A percentile compares a stretch with the other conserved stretches of the same genome.
These are phyloP conservation scores for Coemansia sp. DNA, from an alignment of 192 early-diverging fungal species.

Conservation along the genomic window DNA sequence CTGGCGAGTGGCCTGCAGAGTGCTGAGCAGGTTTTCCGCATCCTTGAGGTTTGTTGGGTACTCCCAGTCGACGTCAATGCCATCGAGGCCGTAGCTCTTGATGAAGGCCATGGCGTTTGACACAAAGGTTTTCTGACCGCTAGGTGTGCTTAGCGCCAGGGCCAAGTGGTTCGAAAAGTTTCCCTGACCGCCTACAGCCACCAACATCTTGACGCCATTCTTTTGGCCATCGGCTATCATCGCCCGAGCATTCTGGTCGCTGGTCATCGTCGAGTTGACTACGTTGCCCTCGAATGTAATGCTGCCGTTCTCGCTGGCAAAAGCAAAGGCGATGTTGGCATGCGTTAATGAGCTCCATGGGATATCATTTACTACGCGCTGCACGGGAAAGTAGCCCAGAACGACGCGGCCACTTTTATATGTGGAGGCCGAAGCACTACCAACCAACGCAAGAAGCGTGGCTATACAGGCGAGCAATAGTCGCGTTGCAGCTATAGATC, in stretches of 20 bases:
- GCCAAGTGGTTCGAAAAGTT: conserved; percentile 61
- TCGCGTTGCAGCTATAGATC: background rate
- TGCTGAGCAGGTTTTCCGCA: conserved; percentile 57
- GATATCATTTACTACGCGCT: conserved; percentile 43
- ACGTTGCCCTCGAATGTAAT: conserved; percentile 45
- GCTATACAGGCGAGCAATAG: conserved; percentile 1
- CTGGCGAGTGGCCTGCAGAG: conserved; percentile 61
- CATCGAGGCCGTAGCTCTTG: conserved; percentile 62
- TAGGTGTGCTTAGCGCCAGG: conserved; percentile 57
- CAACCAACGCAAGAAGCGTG: background rate
- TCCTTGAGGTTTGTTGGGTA: conserved; percentile 61
- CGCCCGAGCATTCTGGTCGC: conserved; percentile 33
- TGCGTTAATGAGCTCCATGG: conserved; percentile 61
- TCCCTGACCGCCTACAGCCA: conserved; percentile 75
- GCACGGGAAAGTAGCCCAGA: conserved; percentile 51
- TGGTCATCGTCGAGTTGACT: conserved; percentile 55
- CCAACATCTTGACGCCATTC: conserved; percentile 58
- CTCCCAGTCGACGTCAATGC: conserved; percentile 80
- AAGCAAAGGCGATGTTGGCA: conserved; percentile 65
- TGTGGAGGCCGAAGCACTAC: conserved; percentile 9
- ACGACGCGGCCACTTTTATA: conserved; percentile 46
- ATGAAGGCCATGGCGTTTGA: conserved; percentile 57
- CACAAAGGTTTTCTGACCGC: conserved; percentile 57
- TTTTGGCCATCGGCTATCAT: conserved; percentile 42
- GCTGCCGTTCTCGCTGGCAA: conserved; percentile 32